Percentiles rank a stretch among this genome's conserved stretches.
Conservation (phyloP, 163 green algal species). For the Chlorella variabilis region DNA sequence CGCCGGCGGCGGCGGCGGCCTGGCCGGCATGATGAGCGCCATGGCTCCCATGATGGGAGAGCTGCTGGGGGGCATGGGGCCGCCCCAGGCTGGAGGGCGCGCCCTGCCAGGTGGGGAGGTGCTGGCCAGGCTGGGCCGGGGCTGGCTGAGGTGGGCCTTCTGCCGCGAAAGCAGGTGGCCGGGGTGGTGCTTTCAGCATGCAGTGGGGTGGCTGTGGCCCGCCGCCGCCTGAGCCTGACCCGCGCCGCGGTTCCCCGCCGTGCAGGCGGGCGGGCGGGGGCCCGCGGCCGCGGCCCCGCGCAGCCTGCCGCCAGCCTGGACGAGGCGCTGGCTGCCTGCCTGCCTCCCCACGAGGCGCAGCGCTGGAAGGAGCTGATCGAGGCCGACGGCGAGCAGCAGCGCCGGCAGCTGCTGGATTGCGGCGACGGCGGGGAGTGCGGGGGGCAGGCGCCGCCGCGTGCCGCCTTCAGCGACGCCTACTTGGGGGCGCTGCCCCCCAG, state of each 20-base stretch:
- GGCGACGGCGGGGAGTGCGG: not conserved
- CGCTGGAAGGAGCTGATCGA: conserved; percentile 26
- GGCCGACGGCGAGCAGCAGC: conserved; percentile 12
- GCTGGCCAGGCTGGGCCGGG: no score
- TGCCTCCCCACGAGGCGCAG: conserved; percentile 23
- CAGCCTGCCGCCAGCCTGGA: conserved; percentile 11
- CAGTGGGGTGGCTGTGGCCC: not conserved
- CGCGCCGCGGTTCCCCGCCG: not conserved
- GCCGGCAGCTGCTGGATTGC: not conserved
- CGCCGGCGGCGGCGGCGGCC: conserved; percentile 7
- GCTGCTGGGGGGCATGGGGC: conserved; percentile 18
- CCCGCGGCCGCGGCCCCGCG: not conserved
- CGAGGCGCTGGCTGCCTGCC: not conserved
- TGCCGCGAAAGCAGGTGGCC: no score
- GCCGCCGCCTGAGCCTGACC: not conserved
- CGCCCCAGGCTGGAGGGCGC: no score
- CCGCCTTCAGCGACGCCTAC: conserved; percentile 36
- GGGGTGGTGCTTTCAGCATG: not conserved
- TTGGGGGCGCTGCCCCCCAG: conserved; percentile 13
- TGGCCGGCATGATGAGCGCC: conserved; percentile 31
- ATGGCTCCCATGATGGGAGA: conserved; percentile 34
- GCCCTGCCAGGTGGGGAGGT: no score
- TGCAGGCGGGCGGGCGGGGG: not conserved
- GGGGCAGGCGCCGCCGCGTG: not conserved
- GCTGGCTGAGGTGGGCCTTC: no score